Percentiles rank a stretch among this genome's conserved stretches.
Conservation (phyloP, 495 filamentous ascomycete genomes). For the Xylaria venustula region DNA sequence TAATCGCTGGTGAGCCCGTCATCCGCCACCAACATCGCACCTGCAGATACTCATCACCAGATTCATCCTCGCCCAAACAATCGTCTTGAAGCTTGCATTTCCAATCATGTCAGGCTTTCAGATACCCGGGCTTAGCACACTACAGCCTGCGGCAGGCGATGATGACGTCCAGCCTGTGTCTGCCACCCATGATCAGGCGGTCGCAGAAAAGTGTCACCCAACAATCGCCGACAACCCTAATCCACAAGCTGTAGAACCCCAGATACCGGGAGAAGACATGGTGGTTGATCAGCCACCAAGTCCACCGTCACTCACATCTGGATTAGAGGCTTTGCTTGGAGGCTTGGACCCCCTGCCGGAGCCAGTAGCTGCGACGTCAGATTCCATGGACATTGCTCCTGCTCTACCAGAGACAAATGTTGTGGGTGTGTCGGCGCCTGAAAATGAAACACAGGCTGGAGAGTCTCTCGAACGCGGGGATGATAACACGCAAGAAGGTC, state of each 20-base stretch:
- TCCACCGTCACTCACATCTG: conserved; percentile 39
- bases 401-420: neutral
- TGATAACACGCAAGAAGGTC: conserved; percentile 22
- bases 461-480: conserved; percentile 15
- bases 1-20: neutral
- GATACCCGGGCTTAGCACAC: conserved; percentile 36
- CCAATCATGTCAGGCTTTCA: conserved; percentile 45
- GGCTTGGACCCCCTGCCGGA: conserved; percentile 29
- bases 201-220: conserved; percentile 10
- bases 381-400: neutral
- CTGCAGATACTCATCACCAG: neutral
- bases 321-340: conserved; percentile 46
- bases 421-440: neutral
- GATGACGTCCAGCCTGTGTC: conserved; percentile 4
- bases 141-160: neutral
- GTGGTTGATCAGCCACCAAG: conserved; percentile 18
- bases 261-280: neutral
- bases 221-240: neutral
- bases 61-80: neutral
- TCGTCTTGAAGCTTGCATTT: neutral
- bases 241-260: neutral
- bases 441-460: conserved; percentile 14
- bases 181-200: conserved; percentile 4
- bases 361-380: conserved; percentile 1
- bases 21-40: neutral